These are phyloP conservation scores for Metschnikowia lunata DNA, from an alignment of 805 yeast species.

Conservation along the genomic window DNA sequence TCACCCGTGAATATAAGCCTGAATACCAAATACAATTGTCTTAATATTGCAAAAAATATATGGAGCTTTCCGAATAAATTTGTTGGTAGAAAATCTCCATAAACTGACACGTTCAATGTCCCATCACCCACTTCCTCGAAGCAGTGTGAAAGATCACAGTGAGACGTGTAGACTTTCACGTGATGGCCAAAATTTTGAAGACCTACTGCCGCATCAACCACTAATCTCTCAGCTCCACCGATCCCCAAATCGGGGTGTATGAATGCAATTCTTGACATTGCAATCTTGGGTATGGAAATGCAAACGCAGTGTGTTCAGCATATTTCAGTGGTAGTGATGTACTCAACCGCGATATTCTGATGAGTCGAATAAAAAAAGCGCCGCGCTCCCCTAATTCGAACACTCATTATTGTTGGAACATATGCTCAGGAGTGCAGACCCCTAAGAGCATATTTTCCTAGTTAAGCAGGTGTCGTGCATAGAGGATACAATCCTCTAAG, in stretches of 20 bases:
- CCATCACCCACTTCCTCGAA: slow-evolving; percentile 80
- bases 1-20: slow-evolving; percentile 46
- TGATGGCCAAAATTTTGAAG: slow-evolving; percentile 57
- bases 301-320: too few relatives aligned
- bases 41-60: slow-evolving; percentile 74
- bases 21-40: slow-evolving; percentile 68
- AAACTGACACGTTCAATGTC: slow-evolving; percentile 57
- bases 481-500: too few relatives aligned
- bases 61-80: slow-evolving; percentile 60
- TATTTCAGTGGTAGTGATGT: too few relatives aligned
- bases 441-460: too few relatives aligned
- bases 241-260: slow-evolving; percentile 95
- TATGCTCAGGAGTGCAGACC: too few relatives aligned
- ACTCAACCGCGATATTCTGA: too few relatives aligned
- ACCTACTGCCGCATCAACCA: slow-evolving; percentile 92
- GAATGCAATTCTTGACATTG: slow-evolving; percentile 58
- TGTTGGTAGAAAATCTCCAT: slow-evolving; percentile 84
- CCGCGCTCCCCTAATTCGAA: too few relatives aligned
- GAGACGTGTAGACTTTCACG: slow-evolving; percentile 77
- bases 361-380: too few relatives aligned
- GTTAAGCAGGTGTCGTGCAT: too few relatives aligned
- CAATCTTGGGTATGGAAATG: background rate
- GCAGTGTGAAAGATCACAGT: slow-evolving; percentile 81
- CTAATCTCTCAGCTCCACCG: slow-evolving; percentile 96
- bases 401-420: too few relatives aligned